Percentiles rank a stretch among this genome's conserved stretches.
phyloP scores from a whole-genome alignment of 306 rosid genomes.

The Pterocarpus santalinus region DNA sequence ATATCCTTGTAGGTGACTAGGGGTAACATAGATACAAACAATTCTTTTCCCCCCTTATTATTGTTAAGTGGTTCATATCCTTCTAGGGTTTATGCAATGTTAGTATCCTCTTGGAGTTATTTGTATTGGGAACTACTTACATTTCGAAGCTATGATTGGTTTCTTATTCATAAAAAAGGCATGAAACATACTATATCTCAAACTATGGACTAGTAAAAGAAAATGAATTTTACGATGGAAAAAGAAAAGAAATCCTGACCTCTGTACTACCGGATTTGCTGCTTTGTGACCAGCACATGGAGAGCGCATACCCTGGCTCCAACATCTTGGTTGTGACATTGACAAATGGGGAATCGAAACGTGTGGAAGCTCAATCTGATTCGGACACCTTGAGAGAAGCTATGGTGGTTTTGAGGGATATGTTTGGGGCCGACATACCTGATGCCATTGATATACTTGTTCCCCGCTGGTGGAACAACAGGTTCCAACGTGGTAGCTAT shows the following conservation, averaged over 20 bases:
- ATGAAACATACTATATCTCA: constrained; percentile 25
- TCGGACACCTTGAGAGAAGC: constrained; percentile 82
- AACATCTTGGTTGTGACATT: constrained; percentile 92
- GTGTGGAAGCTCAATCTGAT: constrained; percentile 89
- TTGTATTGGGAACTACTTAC: constrained; percentile 45
- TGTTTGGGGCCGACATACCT: constrained; percentile 87
- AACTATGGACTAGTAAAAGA: background rate
- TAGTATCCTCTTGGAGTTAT: constrained; percentile 53
- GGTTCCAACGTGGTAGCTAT: constrained; percentile 96
- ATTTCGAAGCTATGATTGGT: constrained; percentile 31
- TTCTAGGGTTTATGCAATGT: constrained; percentile 38
- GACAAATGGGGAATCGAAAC: constrained; percentile 95
- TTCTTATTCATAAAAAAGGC: constrained; percentile 42
- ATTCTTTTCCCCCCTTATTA: background rate
- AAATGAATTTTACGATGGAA: too few relatives aligned
- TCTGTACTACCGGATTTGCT: constrained; percentile 41
- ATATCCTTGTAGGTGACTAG: constrained; percentile 10
- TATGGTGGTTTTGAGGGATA: constrained; percentile 84
- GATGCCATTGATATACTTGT: constrained; percentile 84
- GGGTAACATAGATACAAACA: constrained; percentile 30
- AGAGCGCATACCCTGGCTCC: constrained; percentile 94
- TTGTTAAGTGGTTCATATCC: constrained; percentile 42
- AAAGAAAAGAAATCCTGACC: too few relatives aligned
- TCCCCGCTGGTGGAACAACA: constrained; percentile 93
- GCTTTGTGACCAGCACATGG: constrained; percentile 91